phyloP scores from a whole-genome alignment of 2,329 filamentous ascomycete genomes.

The Sporothrix euskadiensis region DNA sequence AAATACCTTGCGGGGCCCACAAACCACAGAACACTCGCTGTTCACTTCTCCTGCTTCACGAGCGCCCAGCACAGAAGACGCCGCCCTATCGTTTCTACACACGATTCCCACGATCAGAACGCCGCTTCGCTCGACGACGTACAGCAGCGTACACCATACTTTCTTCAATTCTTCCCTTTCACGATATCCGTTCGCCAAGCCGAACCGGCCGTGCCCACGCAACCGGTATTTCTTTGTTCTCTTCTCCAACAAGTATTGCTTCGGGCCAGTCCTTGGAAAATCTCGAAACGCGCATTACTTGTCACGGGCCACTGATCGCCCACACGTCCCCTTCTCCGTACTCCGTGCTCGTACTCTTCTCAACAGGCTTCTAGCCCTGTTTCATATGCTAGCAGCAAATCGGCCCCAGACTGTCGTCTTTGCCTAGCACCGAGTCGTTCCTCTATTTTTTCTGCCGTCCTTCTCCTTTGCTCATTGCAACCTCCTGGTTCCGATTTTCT shows the following conservation, averaged over 20 bases:
- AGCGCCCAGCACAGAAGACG: neutral
- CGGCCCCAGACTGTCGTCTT: constrained; percentile 25
- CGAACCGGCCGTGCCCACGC: constrained; percentile 3
- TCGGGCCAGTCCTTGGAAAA: constrained; percentile 36
- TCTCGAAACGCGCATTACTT: constrained; percentile 42
- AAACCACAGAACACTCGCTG: neutral
- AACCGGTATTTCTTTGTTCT: constrained; percentile 19
- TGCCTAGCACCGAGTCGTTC: constrained; percentile 17
- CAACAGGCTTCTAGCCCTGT: constrained; percentile 40
- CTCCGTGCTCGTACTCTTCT: constrained; percentile 28
- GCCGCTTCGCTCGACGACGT: neutral
- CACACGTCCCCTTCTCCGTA: constrained; percentile 35
- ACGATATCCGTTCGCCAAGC: constrained; percentile 22
- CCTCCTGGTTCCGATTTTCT: constrained; percentile 18
- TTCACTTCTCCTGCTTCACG: constrained; percentile 12
- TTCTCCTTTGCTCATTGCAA: constrained; percentile 18
- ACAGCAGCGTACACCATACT: neutral
- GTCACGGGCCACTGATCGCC: constrained; percentile 42
- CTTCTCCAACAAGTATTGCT: constrained; percentile 33
- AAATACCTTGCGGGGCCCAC: constrained; percentile 17
- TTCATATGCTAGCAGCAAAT: constrained; percentile 41
- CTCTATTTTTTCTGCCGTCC: constrained; percentile 6
- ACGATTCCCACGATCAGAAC: neutral
- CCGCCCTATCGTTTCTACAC: neutral
- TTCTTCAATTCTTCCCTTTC: neutral